A percentile compares a stretch with the other conserved stretches of the same genome.
Conservation (phyloP, 1,139 yeast genomes). For the Suhomyces taliae region DNA sequence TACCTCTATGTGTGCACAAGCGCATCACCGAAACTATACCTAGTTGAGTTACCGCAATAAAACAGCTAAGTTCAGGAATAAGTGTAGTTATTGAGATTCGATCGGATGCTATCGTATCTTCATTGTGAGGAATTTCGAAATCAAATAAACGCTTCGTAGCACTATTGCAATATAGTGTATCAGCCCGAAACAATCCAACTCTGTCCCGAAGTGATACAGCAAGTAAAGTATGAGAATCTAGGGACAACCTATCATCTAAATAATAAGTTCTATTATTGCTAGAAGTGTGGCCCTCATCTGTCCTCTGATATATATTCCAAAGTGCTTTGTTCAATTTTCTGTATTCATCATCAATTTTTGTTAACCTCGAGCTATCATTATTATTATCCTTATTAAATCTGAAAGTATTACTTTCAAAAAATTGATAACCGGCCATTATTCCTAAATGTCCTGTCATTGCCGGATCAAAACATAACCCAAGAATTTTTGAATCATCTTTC, state of each 20-base stretch:
- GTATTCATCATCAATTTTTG: conserved; percentile 39
- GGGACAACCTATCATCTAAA: background rate
- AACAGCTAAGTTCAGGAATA: conserved; percentile 55
- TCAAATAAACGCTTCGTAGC: conserved; percentile 49
- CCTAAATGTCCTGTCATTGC: conserved; percentile 47
- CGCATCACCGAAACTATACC: conserved; percentile 61
- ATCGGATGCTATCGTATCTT: conserved; percentile 44
- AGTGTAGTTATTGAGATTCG: conserved; percentile 53
- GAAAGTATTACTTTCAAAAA: conserved; percentile 23
- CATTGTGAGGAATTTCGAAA: conserved; percentile 31
- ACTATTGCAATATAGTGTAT: conserved; percentile 52
- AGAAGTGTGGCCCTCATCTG: conserved; percentile 6
- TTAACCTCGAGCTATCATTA: conserved; percentile 21
- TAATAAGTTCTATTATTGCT: conserved; percentile 15
- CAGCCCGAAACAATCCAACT: conserved; percentile 50
- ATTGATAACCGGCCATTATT: conserved; percentile 44
- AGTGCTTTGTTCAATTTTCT: conserved; percentile 32
- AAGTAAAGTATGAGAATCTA: conserved; percentile 23
- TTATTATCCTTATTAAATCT: background rate
- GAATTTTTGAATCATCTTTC: conserved; percentile 34
- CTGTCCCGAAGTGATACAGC: conserved; percentile 45
- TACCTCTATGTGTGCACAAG: conserved; percentile 55
- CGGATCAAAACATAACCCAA: conserved; percentile 39
- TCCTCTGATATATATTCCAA: conserved; percentile 1
- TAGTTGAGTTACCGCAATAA: conserved; percentile 56